Base-by-base conservation (phyloP, 768 basidiomycete genomes). In the Pisolithus microcarpus region DNA sequence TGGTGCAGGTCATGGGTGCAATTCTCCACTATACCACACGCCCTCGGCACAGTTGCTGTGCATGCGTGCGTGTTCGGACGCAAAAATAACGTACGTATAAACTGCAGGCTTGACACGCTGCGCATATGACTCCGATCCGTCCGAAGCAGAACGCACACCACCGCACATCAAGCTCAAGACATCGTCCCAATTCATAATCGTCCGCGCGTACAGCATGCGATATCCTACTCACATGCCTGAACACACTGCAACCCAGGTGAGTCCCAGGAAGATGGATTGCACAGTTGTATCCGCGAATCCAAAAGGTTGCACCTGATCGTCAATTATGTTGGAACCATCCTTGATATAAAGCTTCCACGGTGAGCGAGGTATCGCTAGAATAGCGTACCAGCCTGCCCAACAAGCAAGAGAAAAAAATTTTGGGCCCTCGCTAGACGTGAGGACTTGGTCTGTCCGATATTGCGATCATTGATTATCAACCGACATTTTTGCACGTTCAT, bases 61-160 rank as follows among this genome's bases (percentile, higher is more conserved):
- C 62, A 92, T 23, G 21, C 21, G 73, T 5, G 87, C 90, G 61
- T 92, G 91, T 67, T 87, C 88, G 49, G 84, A 81, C 5, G 78
- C 70, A 4, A 84, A 78, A 61, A n/a, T n/a, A 64, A 91, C 76
- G 69, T 91, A 93, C 37, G 91, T 91, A 70, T 91, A 92, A 21
- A 91, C 80, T 0, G 84, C 84, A 40, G 87, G 87, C 62, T 88
- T 88, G 67, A 89, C 76, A 55, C 84, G 79, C 52, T 74, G 72
- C 36, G 55, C 59, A 43, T 56, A 56, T 24, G 56, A 52, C 21
- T 52, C 16, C 50, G 31, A 34, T 43, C 58, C 57, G 37, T 60
- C 51, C 50, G 45, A 26, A 7, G 52, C 24, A 13, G 55, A 50
- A 18, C 48, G 59, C n/a, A 51, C 52, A 36, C 73, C 75, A 4